Evolutionary conservation across 371 early-diverging fungal species (phyloP).

Genomic region (Fennellomyces sp.): DNA sequence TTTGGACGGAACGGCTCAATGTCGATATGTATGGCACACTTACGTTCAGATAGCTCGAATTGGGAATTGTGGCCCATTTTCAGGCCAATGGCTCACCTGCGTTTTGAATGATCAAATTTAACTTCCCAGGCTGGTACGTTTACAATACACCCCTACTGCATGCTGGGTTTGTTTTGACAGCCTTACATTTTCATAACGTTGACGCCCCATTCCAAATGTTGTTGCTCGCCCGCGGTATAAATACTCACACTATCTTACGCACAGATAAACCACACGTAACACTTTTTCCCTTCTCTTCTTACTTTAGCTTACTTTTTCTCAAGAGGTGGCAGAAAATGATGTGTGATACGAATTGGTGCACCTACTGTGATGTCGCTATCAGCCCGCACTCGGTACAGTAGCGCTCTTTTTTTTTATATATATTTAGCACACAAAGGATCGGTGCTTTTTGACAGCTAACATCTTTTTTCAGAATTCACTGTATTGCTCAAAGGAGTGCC

Average conservation of each 20-base stretch:
- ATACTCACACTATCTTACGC: neutral
- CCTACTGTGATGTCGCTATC: conserved; percentile 8
- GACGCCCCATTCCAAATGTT: neutral
- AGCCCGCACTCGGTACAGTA: conserved; percentile 6
- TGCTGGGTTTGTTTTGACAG: conserved; percentile 1
- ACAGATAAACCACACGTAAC: neutral
- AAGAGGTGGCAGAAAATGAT: conserved; percentile 1
- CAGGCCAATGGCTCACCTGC: too few species aligned
- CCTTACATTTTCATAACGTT: neutral
- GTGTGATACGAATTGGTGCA: conserved; percentile 16
- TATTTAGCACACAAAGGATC: too few species aligned
- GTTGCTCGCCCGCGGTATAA: neutral
- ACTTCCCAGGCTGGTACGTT: too few species aligned
- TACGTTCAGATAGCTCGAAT: too few species aligned
- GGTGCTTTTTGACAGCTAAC: too few species aligned
- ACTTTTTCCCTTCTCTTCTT: neutral
- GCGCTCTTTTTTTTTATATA: neutral
- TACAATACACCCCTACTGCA: too few species aligned
- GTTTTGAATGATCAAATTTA: too few species aligned
- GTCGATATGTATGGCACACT: too few species aligned
- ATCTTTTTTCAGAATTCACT: conserved; percentile 5
- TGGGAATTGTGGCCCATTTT: too few species aligned
- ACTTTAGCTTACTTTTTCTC: neutral
- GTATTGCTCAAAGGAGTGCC: conserved; percentile 9
- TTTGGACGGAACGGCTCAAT: too few species aligned